Conservation (phyloP, 2,329 filamentous ascomycete genomes). For the Scedosporium minutisporum region DNA sequence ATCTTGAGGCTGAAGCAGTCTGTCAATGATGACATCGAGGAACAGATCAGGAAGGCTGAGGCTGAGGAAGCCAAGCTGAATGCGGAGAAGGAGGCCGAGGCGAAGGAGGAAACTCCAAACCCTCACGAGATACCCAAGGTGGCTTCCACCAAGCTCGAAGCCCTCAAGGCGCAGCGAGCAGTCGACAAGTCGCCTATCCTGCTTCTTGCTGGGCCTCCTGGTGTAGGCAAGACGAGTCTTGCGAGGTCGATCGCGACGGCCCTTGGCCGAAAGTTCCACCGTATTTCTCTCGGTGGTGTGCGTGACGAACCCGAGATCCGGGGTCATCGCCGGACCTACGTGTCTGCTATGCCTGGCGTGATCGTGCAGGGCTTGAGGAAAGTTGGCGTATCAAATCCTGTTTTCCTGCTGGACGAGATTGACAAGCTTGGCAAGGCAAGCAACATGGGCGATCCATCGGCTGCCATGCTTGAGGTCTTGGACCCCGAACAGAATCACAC, state of each 20-base stretch:
- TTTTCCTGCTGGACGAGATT: constrained; percentile 93
- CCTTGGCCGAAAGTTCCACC: constrained; percentile 88
- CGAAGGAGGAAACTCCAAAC: constrained; percentile 22
- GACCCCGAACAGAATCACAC: constrained; percentile 95
- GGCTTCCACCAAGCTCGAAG: constrained; percentile 52
- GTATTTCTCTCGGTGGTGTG: constrained; percentile 91
- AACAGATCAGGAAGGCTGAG: constrained; percentile 61
- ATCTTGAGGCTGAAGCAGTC: constrained; percentile 93
- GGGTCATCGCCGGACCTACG: constrained; percentile 89
- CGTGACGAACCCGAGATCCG: constrained; percentile 95
- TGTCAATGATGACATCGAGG: constrained; percentile 73
- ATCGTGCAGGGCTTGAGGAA: constrained; percentile 92
- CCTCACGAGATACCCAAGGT: constrained; percentile 17
- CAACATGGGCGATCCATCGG: constrained; percentile 89
- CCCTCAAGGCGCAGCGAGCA: constrained; percentile 73
- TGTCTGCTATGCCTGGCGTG: constrained; percentile 96
- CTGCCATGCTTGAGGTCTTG: constrained; percentile 94
- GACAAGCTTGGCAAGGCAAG: constrained; percentile 91
- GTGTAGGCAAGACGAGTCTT: constrained; percentile 91
- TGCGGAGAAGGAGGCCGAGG: constrained; percentile 32
- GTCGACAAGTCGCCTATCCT: constrained; percentile 94
- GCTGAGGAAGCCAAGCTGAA: constrained; percentile 31
- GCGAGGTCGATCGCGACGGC: constrained; percentile 89
- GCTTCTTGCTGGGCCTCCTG: constrained; percentile 83
- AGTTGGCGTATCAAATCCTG: constrained; percentile 88